Evolutionary conservation across 805 yeast species (phyloP).

Genomic region (Maudiozyma pseudohumilis): DNA sequence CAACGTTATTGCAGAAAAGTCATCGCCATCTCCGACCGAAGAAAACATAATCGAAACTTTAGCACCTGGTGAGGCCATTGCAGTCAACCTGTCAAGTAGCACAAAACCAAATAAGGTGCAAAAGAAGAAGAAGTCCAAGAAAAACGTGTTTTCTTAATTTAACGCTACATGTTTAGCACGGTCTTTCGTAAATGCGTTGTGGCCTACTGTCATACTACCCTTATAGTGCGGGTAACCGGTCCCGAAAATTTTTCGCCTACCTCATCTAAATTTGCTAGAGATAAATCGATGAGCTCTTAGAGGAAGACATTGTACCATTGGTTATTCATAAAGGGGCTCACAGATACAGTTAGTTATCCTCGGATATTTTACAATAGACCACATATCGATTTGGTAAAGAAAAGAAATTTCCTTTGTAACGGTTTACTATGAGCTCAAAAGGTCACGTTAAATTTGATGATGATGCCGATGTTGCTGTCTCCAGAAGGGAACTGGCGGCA

Average conservation of each 20-base stretch:
- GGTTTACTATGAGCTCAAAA: constrained; percentile 1
- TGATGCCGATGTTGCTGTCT: constrained; percentile 9
- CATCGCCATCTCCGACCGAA: constrained; percentile 6
- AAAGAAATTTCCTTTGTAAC: neutral
- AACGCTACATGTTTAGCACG: neutral
- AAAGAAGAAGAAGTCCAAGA: neutral
- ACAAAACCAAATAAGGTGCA: neutral
- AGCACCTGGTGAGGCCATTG: neutral
- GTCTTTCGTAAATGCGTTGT: neutral
- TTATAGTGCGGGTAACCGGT: neutral
- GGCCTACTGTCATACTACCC: neutral
- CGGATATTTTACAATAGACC: too few relatives aligned
- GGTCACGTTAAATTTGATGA: constrained; percentile 22
- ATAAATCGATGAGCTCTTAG: neutral
- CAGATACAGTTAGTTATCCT: too few relatives aligned
- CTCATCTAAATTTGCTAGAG: neutral
- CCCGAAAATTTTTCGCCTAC: neutral
- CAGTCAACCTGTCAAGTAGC: neutral
- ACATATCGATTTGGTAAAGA: neutral
- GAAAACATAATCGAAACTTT: constrained; percentile 2
- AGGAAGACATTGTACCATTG: neutral
- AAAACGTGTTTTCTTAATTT: neutral
- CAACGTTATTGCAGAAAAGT: neutral
- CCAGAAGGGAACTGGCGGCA: neutral
- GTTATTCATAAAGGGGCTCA: too few relatives aligned